Conservation (phyloP, 352 stramenopile species). For the Phytophthora tubulina region DNA sequence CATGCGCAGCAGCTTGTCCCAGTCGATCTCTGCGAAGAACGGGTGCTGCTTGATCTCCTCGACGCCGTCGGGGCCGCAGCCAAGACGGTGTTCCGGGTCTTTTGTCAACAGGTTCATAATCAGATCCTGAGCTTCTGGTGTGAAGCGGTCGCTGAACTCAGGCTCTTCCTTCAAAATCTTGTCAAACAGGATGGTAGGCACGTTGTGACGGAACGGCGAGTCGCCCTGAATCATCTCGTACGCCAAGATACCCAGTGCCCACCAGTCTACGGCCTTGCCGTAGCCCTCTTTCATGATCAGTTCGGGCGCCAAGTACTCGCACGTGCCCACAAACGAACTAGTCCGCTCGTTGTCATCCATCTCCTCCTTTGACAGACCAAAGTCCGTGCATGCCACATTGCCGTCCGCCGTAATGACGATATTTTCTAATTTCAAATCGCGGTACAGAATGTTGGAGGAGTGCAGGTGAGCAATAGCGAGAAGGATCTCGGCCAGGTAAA, state of each 20-base stretch:
- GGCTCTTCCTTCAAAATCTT: constrained; percentile 83
- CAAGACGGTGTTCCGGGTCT: constrained; percentile 59
- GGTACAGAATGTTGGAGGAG: constrained; percentile 73
- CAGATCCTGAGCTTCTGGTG: constrained; percentile 69
- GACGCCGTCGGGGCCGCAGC: constrained; percentile 64
- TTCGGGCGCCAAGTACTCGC: constrained; percentile 78
- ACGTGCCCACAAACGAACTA: constrained; percentile 79
- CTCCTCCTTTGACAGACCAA: constrained; percentile 80
- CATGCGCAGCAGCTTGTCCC: constrained; percentile 63
- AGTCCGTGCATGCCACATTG: constrained; percentile 78
- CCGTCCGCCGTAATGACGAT: constrained; percentile 78
- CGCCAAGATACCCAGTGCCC: constrained; percentile 78
- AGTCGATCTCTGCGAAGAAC: constrained; percentile 81
- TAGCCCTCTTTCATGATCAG: constrained; percentile 80
- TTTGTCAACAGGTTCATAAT: constrained; percentile 71
- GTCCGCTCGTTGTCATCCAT: constrained; percentile 76
- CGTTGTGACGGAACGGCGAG: constrained; percentile 77
- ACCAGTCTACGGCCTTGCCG: constrained; percentile 79
- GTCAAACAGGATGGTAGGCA: constrained; percentile 75
- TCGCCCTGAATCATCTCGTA: constrained; percentile 84
- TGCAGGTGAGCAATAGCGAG: constrained; percentile 75
- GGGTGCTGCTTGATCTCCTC: constrained; percentile 80
- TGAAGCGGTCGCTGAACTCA: constrained; percentile 77
- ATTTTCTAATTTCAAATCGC: constrained; percentile 82
- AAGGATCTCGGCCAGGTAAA: constrained; percentile 76